These are phyloP conservation scores for Alternaria infectoria DNA, from an alignment of 2,329 filamentous ascomycete genomes.

Conservation along the genomic window DNA sequence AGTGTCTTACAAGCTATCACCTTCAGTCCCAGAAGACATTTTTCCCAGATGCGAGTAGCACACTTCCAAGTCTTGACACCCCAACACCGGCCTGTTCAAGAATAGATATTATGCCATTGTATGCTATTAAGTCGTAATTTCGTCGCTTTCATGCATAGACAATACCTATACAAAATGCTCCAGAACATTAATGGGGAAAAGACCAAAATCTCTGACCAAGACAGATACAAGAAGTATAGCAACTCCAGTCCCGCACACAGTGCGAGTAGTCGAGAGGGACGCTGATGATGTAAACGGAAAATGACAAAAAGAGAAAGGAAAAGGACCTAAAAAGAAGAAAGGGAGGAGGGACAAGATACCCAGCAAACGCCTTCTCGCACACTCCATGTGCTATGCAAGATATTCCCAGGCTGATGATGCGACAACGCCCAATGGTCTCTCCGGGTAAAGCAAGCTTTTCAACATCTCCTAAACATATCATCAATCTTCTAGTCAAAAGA, in stretches of 20 bases:
- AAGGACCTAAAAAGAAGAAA: not conserved
- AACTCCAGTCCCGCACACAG: not conserved
- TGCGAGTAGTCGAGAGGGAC: not conserved
- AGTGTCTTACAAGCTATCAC: not conserved
- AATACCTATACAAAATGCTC: not conserved
- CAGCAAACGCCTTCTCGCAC: not conserved
- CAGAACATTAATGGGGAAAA: not conserved
- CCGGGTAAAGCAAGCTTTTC: not conserved
- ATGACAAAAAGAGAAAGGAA: not conserved
- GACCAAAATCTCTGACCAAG: not conserved
- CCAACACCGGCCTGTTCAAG: not conserved
- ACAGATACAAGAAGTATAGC: not conserved
- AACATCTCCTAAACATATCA: not conserved
- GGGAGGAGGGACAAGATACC: not conserved
- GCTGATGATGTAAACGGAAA: not conserved
- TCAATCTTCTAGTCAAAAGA: slow-evolving; percentile 33
- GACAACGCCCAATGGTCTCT: not conserved
- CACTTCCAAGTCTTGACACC: not conserved
- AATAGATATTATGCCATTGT: not conserved
- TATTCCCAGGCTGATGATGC: not conserved
- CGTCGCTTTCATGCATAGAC: not conserved
- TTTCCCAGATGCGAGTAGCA: not conserved
- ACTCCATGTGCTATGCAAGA: not conserved
- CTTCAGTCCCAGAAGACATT: not conserved
- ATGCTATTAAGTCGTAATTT: not conserved